phyloP scores from a whole-genome alignment of 805 yeast species.

The Pichia scutulata region DNA sequence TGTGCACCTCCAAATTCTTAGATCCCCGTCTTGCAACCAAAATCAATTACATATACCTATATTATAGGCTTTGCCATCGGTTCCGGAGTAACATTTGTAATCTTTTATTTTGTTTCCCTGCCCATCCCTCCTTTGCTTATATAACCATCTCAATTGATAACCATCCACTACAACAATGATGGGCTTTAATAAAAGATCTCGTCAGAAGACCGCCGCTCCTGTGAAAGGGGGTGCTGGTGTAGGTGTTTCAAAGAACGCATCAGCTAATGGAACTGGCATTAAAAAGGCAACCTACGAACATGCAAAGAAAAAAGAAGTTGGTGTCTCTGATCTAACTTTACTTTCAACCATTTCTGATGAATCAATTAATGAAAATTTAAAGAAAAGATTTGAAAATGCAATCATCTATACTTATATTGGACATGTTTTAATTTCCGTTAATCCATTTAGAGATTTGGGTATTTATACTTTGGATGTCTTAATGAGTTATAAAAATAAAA shows the following conservation, averaged over 20 bases:
- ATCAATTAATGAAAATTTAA: slow-evolving; percentile 83
- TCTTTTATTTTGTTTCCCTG: too few species aligned
- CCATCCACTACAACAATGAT: slow-evolving; percentile 2
- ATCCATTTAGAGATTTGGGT: slow-evolving; percentile 94
- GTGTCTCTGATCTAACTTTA: slow-evolving; percentile 89
- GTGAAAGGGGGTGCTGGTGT: slow-evolving; percentile 28
- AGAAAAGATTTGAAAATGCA: slow-evolving; percentile 83
- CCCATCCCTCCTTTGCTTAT: too few species aligned
- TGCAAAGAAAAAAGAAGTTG: slow-evolving; percentile 91
- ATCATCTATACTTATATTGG: slow-evolving; percentile 91
- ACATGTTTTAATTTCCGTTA: slow-evolving; percentile 89
- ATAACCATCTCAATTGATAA: neutral
- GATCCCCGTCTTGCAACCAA: neutral
- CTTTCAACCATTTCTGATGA: slow-evolving; percentile 85
- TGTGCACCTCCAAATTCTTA: neutral
- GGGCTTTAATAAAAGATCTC: slow-evolving; percentile 38
- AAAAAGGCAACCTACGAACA: slow-evolving; percentile 89
- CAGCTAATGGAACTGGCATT: slow-evolving; percentile 44
- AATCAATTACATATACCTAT: too few species aligned
- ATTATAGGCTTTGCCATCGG: neutral
- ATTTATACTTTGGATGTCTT: slow-evolving; percentile 79
- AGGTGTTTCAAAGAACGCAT: slow-evolving; percentile 37
- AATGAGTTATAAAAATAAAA: slow-evolving; percentile 78
- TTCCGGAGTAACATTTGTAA: neutral
- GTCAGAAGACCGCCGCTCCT: slow-evolving; percentile 39